Percentiles rank a stretch among this genome's conserved stretches.
Conservation (phyloP, 2,329 filamentous ascomycete species). For the Penicillium sp. region DNA sequence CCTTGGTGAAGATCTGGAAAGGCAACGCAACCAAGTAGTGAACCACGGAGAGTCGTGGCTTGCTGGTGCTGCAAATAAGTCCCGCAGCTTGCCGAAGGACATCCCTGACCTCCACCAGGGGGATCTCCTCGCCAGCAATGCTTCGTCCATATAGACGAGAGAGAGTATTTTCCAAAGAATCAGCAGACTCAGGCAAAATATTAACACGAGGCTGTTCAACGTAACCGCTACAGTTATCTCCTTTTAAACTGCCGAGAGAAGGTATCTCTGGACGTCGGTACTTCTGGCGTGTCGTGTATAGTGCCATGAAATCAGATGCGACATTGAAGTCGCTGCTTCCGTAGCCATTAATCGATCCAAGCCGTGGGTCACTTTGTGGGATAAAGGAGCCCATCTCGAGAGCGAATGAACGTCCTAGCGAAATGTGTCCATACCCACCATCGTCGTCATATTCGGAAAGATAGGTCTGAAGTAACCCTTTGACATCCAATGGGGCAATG, state of each 20-base stretch:
- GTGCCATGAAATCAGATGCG: constrained; percentile 91
- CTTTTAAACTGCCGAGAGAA: constrained; percentile 36
- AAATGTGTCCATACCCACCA: constrained; percentile 85
- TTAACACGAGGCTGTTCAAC: constrained; percentile 7
- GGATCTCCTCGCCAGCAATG: constrained; percentile 65
- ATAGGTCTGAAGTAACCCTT: constrained; percentile 90
- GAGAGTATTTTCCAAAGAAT: constrained; percentile 59
- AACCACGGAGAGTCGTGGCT: constrained; percentile 74
- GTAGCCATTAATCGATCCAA: constrained; percentile 74
- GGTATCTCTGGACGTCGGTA: constrained; percentile 79
- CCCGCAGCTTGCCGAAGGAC: constrained; percentile 82
- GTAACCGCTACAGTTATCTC: constrained; percentile 2
- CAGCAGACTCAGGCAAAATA: constrained; percentile 29
- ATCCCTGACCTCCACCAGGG: constrained; percentile 73
- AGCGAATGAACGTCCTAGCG: constrained; percentile 89
- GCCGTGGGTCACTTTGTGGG: constrained; percentile 78
- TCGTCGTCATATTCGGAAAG: constrained; percentile 93
- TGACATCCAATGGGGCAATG: constrained; percentile 87
- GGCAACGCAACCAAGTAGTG: constrained; percentile 90
- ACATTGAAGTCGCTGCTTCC: constrained; percentile 79
- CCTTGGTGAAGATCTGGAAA: constrained; percentile 88
- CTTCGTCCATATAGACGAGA: constrained; percentile 71
- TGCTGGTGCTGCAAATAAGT: constrained; percentile 74
- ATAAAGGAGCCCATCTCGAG: constrained; percentile 87
- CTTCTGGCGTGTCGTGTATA: constrained; percentile 95